Conservation (phyloP, 1,284 basidiomycete species). For the Fomitopsis schrenkii region DNA sequence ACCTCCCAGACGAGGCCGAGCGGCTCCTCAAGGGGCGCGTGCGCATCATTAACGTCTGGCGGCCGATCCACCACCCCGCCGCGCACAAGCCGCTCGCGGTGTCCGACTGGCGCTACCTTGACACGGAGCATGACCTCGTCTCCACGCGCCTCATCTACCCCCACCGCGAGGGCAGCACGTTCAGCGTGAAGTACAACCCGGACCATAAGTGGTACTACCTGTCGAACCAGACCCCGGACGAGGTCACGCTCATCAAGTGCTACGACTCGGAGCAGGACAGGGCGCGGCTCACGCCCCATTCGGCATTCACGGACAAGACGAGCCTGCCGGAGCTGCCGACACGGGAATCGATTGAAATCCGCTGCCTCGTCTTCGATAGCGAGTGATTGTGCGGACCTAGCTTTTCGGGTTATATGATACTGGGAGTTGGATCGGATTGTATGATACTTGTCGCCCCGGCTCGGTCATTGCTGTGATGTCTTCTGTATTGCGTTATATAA, state of each 20-base stretch:
- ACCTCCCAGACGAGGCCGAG: conserved; percentile 43
- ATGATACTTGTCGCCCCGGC: not conserved
- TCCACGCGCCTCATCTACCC: conserved; percentile 27
- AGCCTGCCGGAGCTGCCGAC: conserved; percentile 35
- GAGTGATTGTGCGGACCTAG: conserved; percentile 8
- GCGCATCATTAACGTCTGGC: conserved; percentile 52
- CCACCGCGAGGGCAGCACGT: conserved; percentile 29
- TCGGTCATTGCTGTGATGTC: not conserved
- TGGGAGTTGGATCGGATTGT: not conserved
- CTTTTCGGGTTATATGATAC: not conserved
- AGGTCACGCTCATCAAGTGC: conserved; percentile 46
- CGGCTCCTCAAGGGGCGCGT: conserved; percentile 44
- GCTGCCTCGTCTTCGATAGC: conserved; percentile 33
- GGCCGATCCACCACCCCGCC: conserved; percentile 40
- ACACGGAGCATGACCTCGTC: conserved; percentile 30
- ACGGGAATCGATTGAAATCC: conserved; percentile 38
- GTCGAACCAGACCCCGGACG: conserved; percentile 39
- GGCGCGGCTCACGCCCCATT: conserved; percentile 41
- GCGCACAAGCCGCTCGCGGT: conserved; percentile 43
- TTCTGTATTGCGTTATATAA: not conserved
- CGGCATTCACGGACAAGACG: conserved; percentile 37
- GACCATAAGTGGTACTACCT: conserved; percentile 43
- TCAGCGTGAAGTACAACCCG: conserved; percentile 31
- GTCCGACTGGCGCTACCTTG: conserved; percentile 38
- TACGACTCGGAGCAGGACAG: conserved; percentile 36